Evolutionary conservation across 176 grass and related monocot genomes (phyloP), one percentile per base, ranked within the genome.

Genomic region (Aegilops umbellulata): DNA sequence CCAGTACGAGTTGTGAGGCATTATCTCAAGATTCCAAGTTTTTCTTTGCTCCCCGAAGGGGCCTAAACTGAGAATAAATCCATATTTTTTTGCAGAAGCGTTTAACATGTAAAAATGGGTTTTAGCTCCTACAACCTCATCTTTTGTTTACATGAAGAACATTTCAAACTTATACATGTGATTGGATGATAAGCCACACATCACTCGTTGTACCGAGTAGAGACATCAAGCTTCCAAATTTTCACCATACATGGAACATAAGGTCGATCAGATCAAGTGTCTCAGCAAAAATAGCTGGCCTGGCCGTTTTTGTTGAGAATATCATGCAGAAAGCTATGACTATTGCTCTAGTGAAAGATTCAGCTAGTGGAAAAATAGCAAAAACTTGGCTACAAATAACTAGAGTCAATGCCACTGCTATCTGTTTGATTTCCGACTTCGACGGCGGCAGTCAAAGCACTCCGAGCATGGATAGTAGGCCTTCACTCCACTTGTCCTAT

Each of bases 391-490:
- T 22, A 80, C 79, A 77, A 35, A 58, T 36, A 17, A 55, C 7
- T 55, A 24, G 36, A 47, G 30, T n/a, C 24, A 20, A 86, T 49
- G 17, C 76, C 25, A 61, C 27, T 83, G 41, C 68, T 85, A 98
- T 94, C 88, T 94, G 60, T 66, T 83, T 24, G 67, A 39, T 68
- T 88, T 98, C 80, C 89, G 88, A 75, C 75, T 91, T 83, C 86
- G 86, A 38, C 92, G 80, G 26, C 94, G 94, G 31, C 97, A 98
- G 62, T 98, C 92, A 72, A 96, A 98, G 88, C 97, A 98, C 41
- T 98, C 92, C 5, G 88, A 94, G 91, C 91, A 98, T 16, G 93
- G 86, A 55, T 86, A 86, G 60, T 93, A 90, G 70, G 76, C 74
- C 30, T 85, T 93, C 35, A 76, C 80, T 86, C 80, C 81, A 64